Conservation (phyloP, 257 asterid genomes). For the Solanum chilense region DNA sequence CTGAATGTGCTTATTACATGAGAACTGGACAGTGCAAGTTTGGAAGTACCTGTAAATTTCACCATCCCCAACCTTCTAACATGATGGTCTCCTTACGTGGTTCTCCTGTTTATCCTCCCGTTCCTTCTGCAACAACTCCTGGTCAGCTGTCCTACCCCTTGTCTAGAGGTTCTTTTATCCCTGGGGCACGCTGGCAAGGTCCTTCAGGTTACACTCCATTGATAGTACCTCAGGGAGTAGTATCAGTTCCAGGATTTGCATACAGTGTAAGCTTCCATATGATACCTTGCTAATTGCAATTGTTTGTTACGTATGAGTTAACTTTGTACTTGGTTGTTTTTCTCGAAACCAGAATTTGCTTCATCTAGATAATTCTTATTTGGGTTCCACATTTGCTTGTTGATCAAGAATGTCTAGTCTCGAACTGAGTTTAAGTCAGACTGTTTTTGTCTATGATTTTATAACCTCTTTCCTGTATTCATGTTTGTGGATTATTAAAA, state of each 20-base stretch:
- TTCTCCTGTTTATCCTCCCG: constrained; percentile 81
- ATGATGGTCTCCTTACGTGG: constrained; percentile 85
- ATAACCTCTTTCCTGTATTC: neutral
- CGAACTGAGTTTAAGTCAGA: neutral
- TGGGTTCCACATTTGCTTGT: neutral
- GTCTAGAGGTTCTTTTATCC: constrained; percentile 72
- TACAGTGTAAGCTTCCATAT: constrained; percentile 54
- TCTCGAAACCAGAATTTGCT: neutral
- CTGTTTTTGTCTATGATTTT: neutral
- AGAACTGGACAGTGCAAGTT: constrained; percentile 92
- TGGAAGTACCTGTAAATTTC: constrained; percentile 89
- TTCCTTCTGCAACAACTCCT: constrained; percentile 67
- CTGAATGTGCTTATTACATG: constrained; percentile 83
- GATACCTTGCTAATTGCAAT: neutral
- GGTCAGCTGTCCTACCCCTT: constrained; percentile 68
- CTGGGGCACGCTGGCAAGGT: constrained; percentile 91
- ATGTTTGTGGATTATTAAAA: neutral
- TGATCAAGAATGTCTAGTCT: neutral
- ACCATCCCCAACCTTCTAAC: constrained; percentile 94
- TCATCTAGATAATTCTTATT: neutral
- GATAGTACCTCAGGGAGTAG: constrained; percentile 85
- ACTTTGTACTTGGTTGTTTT: neutral
- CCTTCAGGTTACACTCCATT: constrained; percentile 80
- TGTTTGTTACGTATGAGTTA: neutral
- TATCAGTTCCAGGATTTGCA: constrained; percentile 77